Evolutionary conservation across 768 basidiomycete species (phyloP), one percentile per base, ranked within the genome.

Genomic region (Tulasnella sp.): DNA sequence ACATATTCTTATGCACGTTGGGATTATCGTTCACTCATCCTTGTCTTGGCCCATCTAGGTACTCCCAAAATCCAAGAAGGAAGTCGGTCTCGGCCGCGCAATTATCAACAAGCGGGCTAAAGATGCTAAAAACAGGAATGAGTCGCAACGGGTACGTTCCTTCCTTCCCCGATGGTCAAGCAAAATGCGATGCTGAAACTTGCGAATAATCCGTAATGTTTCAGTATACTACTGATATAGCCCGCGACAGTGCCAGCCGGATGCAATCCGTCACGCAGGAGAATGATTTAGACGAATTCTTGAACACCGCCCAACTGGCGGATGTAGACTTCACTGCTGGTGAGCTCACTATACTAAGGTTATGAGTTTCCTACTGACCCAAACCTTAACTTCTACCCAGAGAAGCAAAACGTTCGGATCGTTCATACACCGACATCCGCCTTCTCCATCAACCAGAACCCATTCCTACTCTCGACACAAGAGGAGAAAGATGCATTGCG

Each of bases 261-360:
- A 78, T 99, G 38, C 82, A 85, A 68, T 97, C 95, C 0, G 84
- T 99, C 21, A 99, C 96, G 0, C 94, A 98, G 73, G 95, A 99
- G 73, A 76, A 83, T 58, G 93, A 97, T 74, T 76, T 99, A 19
- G 93, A 97, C 65, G 95, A 94, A 72, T 99, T 99, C 70, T 72
- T 99, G 58, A 94, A 82, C 68, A 96, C 90, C 11, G 96, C 96
- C 9, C 88, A 92, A 66, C 75, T 99, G 56, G 96, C 96, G 13
- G 95, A 87, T 52, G 88, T 88, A 10, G 91, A 99, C 66, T 99
- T 99, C 68, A 89, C 91, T 17, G 95, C 95, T 34, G 95, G 94
- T 95, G 61, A 34, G 80, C 26, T n/a, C 32, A 29, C n/a, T 24
- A 38, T 38, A 38, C 15, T 38, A 15, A 38, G 15, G 8, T 13